Evolutionary conservation across 2,329 filamentous ascomycete genomes (phyloP), one percentile per base, ranked within the genome.

Genomic region (Claviceps pusilla): DNA sequence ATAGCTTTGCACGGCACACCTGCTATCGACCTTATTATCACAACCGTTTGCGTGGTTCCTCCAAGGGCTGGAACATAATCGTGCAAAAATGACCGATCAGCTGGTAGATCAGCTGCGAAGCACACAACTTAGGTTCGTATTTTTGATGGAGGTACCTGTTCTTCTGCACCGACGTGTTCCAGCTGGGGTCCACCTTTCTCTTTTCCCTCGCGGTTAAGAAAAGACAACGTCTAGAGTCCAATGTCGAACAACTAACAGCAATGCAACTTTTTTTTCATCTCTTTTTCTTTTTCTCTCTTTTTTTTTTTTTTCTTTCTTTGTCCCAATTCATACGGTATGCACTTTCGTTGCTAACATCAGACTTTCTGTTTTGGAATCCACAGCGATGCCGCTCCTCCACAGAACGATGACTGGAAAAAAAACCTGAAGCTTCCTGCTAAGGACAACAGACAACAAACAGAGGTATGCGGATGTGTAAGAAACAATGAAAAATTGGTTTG

Each of bases 371-470:
- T n/a, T 3, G 10, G 9, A 24, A 45, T 16, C 2, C 35, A 61
- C 62, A 76, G 73, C 66, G 75, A 80, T 64, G 72, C 69, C 62
- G 60, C 72, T 59, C 66, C 71, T 62, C 68, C 75, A 57, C 61
- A 59, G 52, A 65, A 59, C 52, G 79, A 81, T 35, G 82, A 89
- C 66, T 91, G 87, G 87, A 87, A 87, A 72, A 78, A 82, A 64
- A 79, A 71, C 57, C 71, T 91, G 56, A 88, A 86, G 60, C 70
- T 86, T 56, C 87, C 87, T 52, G 70, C 78, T 55, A 87, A 84
- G 69, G 87, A 93, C 67, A 82, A 75, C 63, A 80, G 87, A 71
- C 82, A 85, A 62, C 87, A 93, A 71, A 93, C 87, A 59, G 87
- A 91, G 76, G 85, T 87, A 63, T 54, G 63, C 60, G 50, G 45